phyloP scores from a whole-genome alignment of 208 protist species.

The Leishmania tropica region DNA sequence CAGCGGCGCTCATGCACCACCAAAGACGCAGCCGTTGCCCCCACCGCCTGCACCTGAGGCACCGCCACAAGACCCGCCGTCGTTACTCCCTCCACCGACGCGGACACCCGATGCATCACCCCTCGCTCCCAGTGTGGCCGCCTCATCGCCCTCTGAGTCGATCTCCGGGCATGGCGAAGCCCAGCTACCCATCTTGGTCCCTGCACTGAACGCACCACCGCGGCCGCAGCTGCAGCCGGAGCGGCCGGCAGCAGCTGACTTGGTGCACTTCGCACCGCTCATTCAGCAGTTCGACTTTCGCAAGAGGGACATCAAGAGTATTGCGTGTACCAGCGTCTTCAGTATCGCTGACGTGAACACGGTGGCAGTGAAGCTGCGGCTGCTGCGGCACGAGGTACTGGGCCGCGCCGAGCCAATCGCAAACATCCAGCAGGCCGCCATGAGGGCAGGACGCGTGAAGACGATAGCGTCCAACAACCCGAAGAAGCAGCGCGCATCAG shows the following conservation, averaged over 20 bases:
- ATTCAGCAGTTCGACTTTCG: conserved; percentile 52
- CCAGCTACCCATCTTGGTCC: not conserved
- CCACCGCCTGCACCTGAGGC: not conserved
- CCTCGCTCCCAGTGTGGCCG: not conserved
- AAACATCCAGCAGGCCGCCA: conserved; percentile 12
- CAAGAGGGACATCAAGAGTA: conserved; percentile 52
- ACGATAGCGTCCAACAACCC: not conserved
- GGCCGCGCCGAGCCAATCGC: conserved; percentile 24
- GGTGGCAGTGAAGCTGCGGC: conserved; percentile 29
- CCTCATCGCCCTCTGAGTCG: not conserved
- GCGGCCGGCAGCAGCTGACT: not conserved
- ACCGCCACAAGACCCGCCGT: not conserved
- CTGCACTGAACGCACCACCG: not conserved
- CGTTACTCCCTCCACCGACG: not conserved
- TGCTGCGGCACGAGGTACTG: conserved; percentile 33
- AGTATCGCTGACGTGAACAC: conserved; percentile 30
- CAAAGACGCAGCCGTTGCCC: not conserved
- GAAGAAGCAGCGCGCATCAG: not conserved
- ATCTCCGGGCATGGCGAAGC: not conserved
- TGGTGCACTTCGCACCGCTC: conserved; percentile 36
- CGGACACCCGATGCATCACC: not conserved
- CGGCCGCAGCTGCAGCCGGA: not conserved
- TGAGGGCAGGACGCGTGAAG: conserved; percentile 19
- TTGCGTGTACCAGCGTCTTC: conserved; percentile 39
- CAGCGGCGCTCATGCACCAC: not conserved